Base-by-base conservation (phyloP, 2,329 filamentous ascomycete genomes). In the Aspergillus latus region DNA sequence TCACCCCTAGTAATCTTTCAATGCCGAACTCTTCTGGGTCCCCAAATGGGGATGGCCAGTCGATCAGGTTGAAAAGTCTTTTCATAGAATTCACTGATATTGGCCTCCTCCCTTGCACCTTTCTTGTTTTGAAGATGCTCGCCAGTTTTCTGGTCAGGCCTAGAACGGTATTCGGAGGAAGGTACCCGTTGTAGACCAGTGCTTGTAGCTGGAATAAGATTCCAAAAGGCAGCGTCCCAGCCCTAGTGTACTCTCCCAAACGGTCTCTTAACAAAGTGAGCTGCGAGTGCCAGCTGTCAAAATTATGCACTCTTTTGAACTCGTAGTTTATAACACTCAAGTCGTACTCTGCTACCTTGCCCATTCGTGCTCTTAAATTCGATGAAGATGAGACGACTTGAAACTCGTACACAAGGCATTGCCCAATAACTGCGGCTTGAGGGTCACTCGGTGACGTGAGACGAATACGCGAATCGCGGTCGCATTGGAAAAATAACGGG, bases 121-220 rank as follows among this genome's bases (percentile, higher is more conserved):
- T 50, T 46, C 66, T 49, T 40, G 67, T 16, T 56, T 70, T 42
- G 46, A 65, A 70, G 0, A 76, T 60, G 0, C 60, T 40, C 3
- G 70, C 66, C 1, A 88, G 72, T 1, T 74, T 58, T 0, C 70
- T 64, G 0, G 84, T 65, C 3, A 90, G 64, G 0, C 65, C 60
- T 0, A 74, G 42, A 0, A 84, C 82, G 0, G 73, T 80, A 0
- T 65, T 61, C 0, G 88, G 88, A 16, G 82, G 75, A 1, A 91
- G 76, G 54, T 82, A 84, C 10, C 81, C 83, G 62, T 88, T 88
- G 61, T 80, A 76, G 0, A 85, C 83, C 6, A 92, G 72, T 8
- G 79, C 80, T 49, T 88, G 81, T 2, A 89, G 73, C 60, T 88
- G 86, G 62, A 84, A 88, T 2, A 83, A 73, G 0, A 86, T 63